These are phyloP conservation scores for Piloderma croceum DNA, from an alignment of 768 basidiomycete species.

Conservation along the genomic window DNA sequence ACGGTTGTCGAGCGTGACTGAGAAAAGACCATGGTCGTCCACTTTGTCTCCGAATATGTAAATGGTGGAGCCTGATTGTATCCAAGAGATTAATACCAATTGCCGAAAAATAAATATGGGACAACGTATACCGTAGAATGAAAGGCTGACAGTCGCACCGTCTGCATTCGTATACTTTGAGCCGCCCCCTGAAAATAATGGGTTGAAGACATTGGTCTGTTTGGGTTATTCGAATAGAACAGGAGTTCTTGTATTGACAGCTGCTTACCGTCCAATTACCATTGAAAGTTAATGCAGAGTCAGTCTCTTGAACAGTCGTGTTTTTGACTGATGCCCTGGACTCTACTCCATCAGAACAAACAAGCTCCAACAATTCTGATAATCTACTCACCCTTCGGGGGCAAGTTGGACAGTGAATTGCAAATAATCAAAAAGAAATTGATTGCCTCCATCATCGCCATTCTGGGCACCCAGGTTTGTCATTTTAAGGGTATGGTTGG, in stretches of 20 bases:
- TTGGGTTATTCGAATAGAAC: too few species aligned
- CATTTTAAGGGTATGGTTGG: slow-evolving; percentile 32
- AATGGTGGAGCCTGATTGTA: slow-evolving; percentile 34
- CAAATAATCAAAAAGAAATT: slow-evolving; percentile 39
- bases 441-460: slow-evolving; percentile 32
- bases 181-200: slow-evolving; percentile 44
- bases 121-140: slow-evolving; percentile 33
- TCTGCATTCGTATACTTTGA: slow-evolving; percentile 38
- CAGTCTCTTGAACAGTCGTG: slow-evolving; percentile 37
- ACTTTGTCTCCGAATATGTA: slow-evolving; percentile 46
- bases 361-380: neutral
- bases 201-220: too few species aligned
- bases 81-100: neutral
- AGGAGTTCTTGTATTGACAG: slow-evolving; percentile 32
- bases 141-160: slow-evolving; percentile 33
- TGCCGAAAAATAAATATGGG: too few species aligned
- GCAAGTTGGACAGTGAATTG: slow-evolving; percentile 38
- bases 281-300: slow-evolving; percentile 32
- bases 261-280: slow-evolving; percentile 40
- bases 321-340: slow-evolving; percentile 37
- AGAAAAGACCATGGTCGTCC: slow-evolving; percentile 43
- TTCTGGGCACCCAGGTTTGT: slow-evolving; percentile 36
- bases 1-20: slow-evolving; percentile 33
- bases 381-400: slow-evolving; percentile 33
- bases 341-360: neutral